Conservation (phyloP, 345 rosid species). For the Draba incana region DNA sequence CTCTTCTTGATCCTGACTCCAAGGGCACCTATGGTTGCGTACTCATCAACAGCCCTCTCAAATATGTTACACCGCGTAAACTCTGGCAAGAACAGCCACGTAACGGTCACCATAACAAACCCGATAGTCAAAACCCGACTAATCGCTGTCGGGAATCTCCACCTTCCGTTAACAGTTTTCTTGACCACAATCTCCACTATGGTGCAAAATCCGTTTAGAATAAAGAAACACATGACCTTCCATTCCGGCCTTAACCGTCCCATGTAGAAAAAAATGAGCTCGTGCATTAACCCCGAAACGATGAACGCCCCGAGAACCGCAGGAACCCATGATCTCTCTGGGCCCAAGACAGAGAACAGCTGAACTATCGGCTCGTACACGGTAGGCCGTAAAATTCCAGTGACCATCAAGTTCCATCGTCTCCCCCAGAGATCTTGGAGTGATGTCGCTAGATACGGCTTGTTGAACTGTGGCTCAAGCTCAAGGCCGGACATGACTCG, state of each 20-base stretch:
- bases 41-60: conserved; percentile 53
- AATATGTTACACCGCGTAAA: conserved; percentile 28
- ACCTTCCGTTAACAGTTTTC: conserved; percentile 35
- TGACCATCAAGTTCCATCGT: conserved; percentile 72
- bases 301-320: conserved; percentile 51
- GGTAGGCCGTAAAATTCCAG: conserved; percentile 57
- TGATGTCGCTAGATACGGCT: conserved; percentile 65
- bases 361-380: conserved; percentile 53
- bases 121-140: conserved; percentile 45
- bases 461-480: conserved; percentile 60
- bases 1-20: neutral
- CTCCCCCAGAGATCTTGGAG: conserved; percentile 82
- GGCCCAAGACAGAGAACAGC: conserved; percentile 33
- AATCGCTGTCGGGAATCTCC: conserved; percentile 36
- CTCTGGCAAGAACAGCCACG: conserved; percentile 57
- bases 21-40: conserved; percentile 41
- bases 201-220: conserved; percentile 56
- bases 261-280: conserved; percentile 61
- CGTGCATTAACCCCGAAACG: conserved; percentile 65
- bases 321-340: conserved; percentile 46
- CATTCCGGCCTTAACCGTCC: conserved; percentile 53
- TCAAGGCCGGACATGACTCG: conserved; percentile 39
- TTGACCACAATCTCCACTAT: conserved; percentile 46
- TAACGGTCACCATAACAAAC: conserved; percentile 45
- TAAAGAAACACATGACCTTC: conserved; percentile 58